A percentile compares a stretch with the other conserved stretches of the same genome.
These are phyloP conservation scores for Tricladium varicosporioides DNA, from an alignment of 2,329 filamentous ascomycete genomes.

Conservation along the genomic window DNA sequence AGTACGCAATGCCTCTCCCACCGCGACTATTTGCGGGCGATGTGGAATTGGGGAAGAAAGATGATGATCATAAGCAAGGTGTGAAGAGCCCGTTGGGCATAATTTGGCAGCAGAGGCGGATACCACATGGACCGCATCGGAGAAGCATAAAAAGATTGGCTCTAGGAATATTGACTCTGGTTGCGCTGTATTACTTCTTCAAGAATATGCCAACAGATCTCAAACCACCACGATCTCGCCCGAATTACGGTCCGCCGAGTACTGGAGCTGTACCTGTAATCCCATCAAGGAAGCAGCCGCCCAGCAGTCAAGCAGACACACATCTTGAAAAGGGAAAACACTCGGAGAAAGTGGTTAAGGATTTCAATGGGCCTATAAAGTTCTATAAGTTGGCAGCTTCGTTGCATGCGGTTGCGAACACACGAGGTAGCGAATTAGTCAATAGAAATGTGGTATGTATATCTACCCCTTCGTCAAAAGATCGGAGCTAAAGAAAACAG, in stretches of 20 bases:
- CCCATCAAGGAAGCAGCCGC: neutral
- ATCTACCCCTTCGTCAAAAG: neutral
- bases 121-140: slow-evolving; percentile 50
- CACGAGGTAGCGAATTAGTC: slow-evolving; percentile 46
- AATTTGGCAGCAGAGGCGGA: slow-evolving; percentile 35
- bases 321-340: slow-evolving; percentile 16
- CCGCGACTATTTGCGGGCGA: slow-evolving; percentile 48
- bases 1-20: slow-evolving; percentile 37
- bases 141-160: slow-evolving; percentile 53
- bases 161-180: slow-evolving; percentile 44
- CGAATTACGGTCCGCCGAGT: slow-evolving; percentile 35
- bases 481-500: slow-evolving; percentile 19
- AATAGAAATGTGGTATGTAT: slow-evolving; percentile 67
- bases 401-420: slow-evolving; percentile 57
- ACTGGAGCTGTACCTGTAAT: slow-evolving; percentile 6
- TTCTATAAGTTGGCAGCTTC: slow-evolving; percentile 64
- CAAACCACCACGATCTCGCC: slow-evolving; percentile 30
- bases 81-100: slow-evolving; percentile 29
- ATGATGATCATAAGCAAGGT: slow-evolving; percentile 55
- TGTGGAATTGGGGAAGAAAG: slow-evolving; percentile 63
- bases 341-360: slow-evolving; percentile 36
- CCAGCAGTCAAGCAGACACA: neutral
- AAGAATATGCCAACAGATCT: slow-evolving; percentile 58
- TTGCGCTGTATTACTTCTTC: slow-evolving; percentile 61
- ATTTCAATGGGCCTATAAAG: slow-evolving; percentile 68